These are phyloP conservation scores for Globisporangium alternatum DNA, from an alignment of 352 stramenopile species.

Conservation along the genomic window DNA sequence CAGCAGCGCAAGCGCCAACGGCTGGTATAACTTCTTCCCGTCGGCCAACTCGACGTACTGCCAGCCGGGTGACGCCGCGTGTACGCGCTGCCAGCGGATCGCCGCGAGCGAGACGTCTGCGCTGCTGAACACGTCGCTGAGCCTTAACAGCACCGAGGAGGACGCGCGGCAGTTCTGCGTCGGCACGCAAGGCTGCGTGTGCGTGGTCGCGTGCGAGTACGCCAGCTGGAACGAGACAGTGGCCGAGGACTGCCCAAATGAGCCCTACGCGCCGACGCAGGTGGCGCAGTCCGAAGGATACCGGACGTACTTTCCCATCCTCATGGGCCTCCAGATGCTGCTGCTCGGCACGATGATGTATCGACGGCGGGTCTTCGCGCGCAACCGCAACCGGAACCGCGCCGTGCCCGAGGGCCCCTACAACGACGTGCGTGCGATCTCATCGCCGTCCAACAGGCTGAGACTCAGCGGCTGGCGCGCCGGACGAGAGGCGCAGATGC, in stretches of 20 bases:
- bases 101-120: slow-evolving; percentile 16
- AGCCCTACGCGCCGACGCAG: slow-evolving; percentile 16
- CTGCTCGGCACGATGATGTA: slow-evolving; percentile 64
- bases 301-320: slow-evolving; percentile 61
- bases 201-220: slow-evolving; percentile 56
- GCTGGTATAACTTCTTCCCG: slow-evolving; percentile 68
- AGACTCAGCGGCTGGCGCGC: slow-evolving; percentile 58
- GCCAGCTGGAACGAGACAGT: slow-evolving; percentile 51
- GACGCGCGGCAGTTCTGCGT: slow-evolving; percentile 56
- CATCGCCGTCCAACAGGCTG: slow-evolving; percentile 64
- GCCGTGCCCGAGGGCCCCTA: slow-evolving; percentile 44
- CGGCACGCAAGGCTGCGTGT: slow-evolving; percentile 55
- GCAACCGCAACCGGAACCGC: slow-evolving; percentile 19
- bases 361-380: slow-evolving; percentile 37
- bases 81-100: slow-evolving; percentile 41
- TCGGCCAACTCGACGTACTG: slow-evolving; percentile 66
- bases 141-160: slow-evolving; percentile 31
- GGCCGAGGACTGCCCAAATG: slow-evolving; percentile 39
- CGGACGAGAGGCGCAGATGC: slow-evolving; percentile 52
- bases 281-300: slow-evolving; percentile 33
- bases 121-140: slow-evolving; percentile 23
- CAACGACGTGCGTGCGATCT: slow-evolving; percentile 69
- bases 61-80: slow-evolving; percentile 47
- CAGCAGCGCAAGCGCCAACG: slow-evolving; percentile 26
- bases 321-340: slow-evolving; percentile 60